Evolutionary conservation across 306 rosid genomes (phyloP), one percentile per base, ranked within the genome.

Genomic region (Casuarina equisetifolia): DNA sequence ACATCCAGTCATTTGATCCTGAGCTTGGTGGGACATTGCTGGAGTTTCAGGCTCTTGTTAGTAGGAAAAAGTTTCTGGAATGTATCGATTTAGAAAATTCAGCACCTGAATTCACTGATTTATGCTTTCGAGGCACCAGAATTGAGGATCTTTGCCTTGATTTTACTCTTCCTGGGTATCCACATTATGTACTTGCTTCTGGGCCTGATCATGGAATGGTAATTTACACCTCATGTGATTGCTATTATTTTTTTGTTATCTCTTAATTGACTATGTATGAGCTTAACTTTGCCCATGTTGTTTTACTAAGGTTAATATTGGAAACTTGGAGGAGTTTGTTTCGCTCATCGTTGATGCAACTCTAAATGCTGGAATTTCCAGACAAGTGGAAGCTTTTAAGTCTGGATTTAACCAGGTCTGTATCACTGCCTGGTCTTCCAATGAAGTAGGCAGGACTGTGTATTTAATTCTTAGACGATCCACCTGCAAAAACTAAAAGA

Each of bases 121-220:
- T 53, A 2, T 85, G 85, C 80, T 96, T 87, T 75, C 87, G 89
- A 75, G 81, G 83, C 61, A 83, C 88, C 50, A 83, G 75, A 69
- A 90, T 96, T 75, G 99, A 93, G 82, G 99, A 96, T 85, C 99
- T 96, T 83, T 93, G 84, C 82, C 91, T 96, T 82, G 98, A 96
- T 84, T 96, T 96, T 79, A 86, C 94, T 63, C 94, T 96, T 78
- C 99, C 99, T 66, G 99, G 98, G 72, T 91, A 91, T 84, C 96
- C 96, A 70, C 92, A 89, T 82, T 87, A 88, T 72, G 74, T 83
- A 77, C 96, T 91, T 76, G 73, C 90, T 71, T 90, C 93, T 17
- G 83, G 81, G 72, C 75, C 84, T 25, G 89, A 88, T 71, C 78
- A 91, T 69, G 17, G 85, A 59, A 79, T 78, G 85, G 99, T 96